Conservation (phyloP, 202 grass and related monocot species). For the Setaria italica region DNA sequence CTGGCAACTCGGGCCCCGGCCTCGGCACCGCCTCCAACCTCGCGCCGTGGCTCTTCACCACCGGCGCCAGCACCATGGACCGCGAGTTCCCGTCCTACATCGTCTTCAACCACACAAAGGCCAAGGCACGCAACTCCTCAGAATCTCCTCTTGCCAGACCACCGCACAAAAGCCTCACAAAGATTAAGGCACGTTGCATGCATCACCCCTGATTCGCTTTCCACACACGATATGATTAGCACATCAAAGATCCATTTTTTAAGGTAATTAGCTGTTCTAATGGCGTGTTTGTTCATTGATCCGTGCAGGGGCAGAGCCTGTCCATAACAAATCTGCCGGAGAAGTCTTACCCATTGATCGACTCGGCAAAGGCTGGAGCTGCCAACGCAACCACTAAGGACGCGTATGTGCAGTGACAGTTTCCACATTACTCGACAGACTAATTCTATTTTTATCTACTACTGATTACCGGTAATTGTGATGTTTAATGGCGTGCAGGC, state of each 20-base stretch:
- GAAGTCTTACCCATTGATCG: constrained; percentile 65
- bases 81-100: constrained; percentile 71
- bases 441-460: background rate
- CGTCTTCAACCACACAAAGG: constrained; percentile 41
- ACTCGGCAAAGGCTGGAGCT: constrained; percentile 47
- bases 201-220: background rate
- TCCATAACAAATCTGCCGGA: constrained; percentile 40
- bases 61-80: constrained; percentile 86
- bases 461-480: background rate
- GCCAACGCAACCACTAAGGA: constrained; percentile 47
- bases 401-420: constrained; percentile 54
- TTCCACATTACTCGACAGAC: background rate
- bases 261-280: background rate
- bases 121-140: constrained; percentile 35
- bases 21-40: constrained; percentile 58
- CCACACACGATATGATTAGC: background rate
- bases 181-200: constrained; percentile 2
- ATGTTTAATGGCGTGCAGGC: constrained; percentile 37
- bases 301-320: constrained; percentile 73
- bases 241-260: background rate
- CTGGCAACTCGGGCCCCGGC: constrained; percentile 69
- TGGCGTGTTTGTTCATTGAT: background rate
- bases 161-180: background rate
- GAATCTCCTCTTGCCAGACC: background rate
- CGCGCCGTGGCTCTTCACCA: constrained; percentile 78